These are phyloP conservation scores for Geotrichum australiense DNA, from an alignment of 1,139 yeast species.

Conservation along the genomic window DNA sequence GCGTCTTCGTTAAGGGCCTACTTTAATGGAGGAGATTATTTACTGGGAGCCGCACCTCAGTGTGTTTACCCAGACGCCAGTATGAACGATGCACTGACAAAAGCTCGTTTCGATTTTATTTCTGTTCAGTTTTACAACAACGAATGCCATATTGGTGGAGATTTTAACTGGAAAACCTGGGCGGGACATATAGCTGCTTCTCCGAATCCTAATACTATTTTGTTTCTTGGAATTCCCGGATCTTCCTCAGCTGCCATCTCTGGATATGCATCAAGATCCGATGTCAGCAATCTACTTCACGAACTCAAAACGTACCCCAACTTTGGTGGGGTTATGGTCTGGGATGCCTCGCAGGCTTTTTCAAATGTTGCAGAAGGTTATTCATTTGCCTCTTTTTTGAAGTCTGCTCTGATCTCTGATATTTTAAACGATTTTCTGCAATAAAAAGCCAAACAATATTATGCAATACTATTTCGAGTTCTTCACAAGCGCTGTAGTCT, in stretches of 20 bases:
- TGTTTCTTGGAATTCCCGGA: conserved; percentile 70
- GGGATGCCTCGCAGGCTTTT: conserved; percentile 88
- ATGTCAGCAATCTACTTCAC: conserved; percentile 23
- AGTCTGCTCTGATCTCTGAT: no score
- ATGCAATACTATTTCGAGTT: no score
- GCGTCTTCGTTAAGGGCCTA: conserved; percentile 46
- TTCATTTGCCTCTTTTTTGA: conserved; percentile 40
- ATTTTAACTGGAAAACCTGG: conserved; percentile 61
- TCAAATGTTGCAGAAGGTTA: conserved; percentile 44
- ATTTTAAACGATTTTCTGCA: no score
- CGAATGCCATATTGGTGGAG: conserved; percentile 44
- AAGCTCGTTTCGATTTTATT: conserved; percentile 69
- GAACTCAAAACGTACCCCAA: conserved; percentile 26
- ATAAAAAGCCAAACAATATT: no score
- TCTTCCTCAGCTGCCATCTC: conserved; percentile 56
- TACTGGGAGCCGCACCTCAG: conserved; percentile 89
- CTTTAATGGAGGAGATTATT: conserved; percentile 47
- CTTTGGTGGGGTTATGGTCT: conserved; percentile 81
- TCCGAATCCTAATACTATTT: conserved; percentile 48
- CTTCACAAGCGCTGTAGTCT: no score
- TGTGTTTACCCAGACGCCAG: conserved; percentile 88
- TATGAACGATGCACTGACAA: conserved; percentile 55
- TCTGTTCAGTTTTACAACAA: conserved; percentile 92
- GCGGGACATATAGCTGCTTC: conserved; percentile 77
- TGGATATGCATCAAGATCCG: conserved; percentile 40